phyloP scores from a whole-genome alignment of 768 basidiomycete species.

The Filobasidium floriforme region DNA sequence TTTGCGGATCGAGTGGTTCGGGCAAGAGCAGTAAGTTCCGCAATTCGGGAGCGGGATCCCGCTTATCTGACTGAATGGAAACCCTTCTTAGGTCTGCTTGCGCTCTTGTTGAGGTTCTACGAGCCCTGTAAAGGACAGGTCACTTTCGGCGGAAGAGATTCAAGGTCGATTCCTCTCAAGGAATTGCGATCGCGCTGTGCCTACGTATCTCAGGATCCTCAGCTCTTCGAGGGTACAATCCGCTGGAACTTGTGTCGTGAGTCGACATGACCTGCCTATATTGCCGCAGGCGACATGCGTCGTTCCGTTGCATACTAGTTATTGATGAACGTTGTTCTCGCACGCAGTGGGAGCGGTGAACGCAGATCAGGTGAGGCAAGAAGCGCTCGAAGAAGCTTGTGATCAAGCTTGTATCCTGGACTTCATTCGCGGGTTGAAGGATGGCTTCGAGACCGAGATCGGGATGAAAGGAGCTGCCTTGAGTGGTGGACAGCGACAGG shows the following conservation, averaged over 20 bases:
- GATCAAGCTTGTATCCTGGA: slow-evolving; percentile 11
- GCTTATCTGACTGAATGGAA: not conserved
- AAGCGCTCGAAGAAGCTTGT: slow-evolving; percentile 22
- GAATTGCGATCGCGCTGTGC: slow-evolving; percentile 33
- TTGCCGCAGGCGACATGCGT: not conserved
- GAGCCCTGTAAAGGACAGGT: slow-evolving; percentile 35
- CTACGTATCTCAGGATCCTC: slow-evolving; percentile 43
- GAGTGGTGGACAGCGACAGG: slow-evolving; percentile 42
- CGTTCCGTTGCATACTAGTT: not conserved
- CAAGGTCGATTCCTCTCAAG: slow-evolving; percentile 31
- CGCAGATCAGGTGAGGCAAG: slow-evolving; percentile 29
- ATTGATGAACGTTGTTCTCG: not conserved
- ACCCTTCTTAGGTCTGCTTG: slow-evolving; percentile 29
- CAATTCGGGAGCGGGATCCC: too few relatives aligned
- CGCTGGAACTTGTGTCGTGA: slow-evolving; percentile 30
- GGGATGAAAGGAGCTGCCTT: slow-evolving; percentile 42
- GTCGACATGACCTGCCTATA: not conserved
- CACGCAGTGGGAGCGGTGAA: slow-evolving; percentile 13
- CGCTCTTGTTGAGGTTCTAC: slow-evolving; percentile 41
- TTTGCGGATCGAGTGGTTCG: slow-evolving; percentile 37
- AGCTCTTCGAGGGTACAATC: slow-evolving; percentile 39
- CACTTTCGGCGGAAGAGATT: slow-evolving; percentile 35
- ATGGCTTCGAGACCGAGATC: slow-evolving; percentile 38
- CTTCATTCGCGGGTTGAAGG: slow-evolving; percentile 33
- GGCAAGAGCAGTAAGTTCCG: slow-evolving; percentile 32